A percentile compares a stretch with the other conserved stretches of the same genome.
phyloP scores from a whole-genome alignment of 257 asterid species.

The Ilex aquifolium region DNA sequence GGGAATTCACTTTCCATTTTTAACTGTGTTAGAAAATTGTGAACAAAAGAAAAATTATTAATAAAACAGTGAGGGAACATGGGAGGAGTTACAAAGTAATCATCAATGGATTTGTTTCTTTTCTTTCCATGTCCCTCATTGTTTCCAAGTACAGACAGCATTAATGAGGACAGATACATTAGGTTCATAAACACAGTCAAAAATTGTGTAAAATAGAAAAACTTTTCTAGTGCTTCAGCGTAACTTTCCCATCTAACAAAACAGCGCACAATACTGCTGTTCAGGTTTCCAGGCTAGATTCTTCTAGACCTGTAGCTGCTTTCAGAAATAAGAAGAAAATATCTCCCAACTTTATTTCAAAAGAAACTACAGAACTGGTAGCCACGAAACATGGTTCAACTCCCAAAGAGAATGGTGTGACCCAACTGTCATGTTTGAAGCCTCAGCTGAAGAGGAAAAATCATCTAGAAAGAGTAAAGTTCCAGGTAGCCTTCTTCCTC shows the following conservation, averaged over 20 bases:
- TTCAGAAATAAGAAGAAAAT: neutral
- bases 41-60: too few species aligned
- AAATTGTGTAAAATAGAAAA: neutral
- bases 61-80: too few species aligned
- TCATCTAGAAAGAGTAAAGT: neutral
- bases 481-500: neutral
- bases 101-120: too few species aligned
- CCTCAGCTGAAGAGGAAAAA: neutral
- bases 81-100: too few species aligned
- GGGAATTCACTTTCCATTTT: too few species aligned
- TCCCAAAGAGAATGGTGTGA: neutral
- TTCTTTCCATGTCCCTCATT: too few species aligned
- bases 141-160: too few species aligned
- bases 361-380: neutral
- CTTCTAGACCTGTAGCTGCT: neutral
- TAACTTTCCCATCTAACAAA: neutral
- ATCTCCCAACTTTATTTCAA: neutral
- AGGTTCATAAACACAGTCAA: neutral
- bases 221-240: conserved; percentile 1
- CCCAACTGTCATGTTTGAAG: neutral
- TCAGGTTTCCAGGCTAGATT: neutral
- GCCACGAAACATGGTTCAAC: neutral
- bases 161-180: too few species aligned
- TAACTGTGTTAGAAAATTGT: too few species aligned
- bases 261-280: neutral